These are phyloP conservation scores for Scopulariopsis brevicaulis DNA, from an alignment of 2,329 filamentous ascomycete species.

Conservation along the genomic window DNA sequence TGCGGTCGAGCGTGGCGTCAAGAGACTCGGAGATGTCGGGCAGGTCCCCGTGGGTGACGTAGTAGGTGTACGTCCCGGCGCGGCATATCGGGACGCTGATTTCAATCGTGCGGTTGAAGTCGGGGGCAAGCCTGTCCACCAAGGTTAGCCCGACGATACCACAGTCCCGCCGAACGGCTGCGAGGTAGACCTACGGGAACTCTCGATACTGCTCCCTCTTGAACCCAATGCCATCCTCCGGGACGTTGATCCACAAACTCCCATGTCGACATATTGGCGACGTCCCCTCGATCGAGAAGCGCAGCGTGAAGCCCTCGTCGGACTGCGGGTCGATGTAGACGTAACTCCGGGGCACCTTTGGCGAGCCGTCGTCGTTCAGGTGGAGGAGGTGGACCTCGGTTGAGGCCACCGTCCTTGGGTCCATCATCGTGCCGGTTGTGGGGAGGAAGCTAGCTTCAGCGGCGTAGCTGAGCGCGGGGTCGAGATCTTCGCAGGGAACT, in stretches of 20 bases:
- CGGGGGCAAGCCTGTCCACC: conserved; percentile 59
- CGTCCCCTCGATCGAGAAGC: conserved; percentile 87
- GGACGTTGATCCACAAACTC: conserved; percentile 94
- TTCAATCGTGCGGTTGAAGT: conserved; percentile 86
- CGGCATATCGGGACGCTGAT: conserved; percentile 78
- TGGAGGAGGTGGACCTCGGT: conserved; percentile 77
- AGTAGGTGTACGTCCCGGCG: conserved; percentile 87
- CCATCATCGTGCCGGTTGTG: conserved; percentile 29
- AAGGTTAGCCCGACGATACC: not conserved
- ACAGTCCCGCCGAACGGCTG: not conserved
- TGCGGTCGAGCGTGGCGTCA: conserved; percentile 19
- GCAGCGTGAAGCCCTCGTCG: conserved; percentile 63
- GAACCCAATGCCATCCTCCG: conserved; percentile 64
- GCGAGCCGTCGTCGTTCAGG: conserved; percentile 86
- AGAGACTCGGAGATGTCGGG: conserved; percentile 56
- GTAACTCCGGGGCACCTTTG: conserved; percentile 79
- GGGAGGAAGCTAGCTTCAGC: not conserved
- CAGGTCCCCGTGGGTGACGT: conserved; percentile 81
- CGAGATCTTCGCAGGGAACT: not conserved
- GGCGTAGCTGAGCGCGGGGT: not conserved
- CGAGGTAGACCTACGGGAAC: conserved; percentile 58
- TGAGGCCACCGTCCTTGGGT: conserved; percentile 50
- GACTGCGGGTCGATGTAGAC: conserved; percentile 76
- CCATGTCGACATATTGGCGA: conserved; percentile 93
- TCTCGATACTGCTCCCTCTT: conserved; percentile 70